These are phyloP conservation scores for Pythium folliculosum DNA, from an alignment of 352 stramenopile genomes.

Conservation along the genomic window DNA sequence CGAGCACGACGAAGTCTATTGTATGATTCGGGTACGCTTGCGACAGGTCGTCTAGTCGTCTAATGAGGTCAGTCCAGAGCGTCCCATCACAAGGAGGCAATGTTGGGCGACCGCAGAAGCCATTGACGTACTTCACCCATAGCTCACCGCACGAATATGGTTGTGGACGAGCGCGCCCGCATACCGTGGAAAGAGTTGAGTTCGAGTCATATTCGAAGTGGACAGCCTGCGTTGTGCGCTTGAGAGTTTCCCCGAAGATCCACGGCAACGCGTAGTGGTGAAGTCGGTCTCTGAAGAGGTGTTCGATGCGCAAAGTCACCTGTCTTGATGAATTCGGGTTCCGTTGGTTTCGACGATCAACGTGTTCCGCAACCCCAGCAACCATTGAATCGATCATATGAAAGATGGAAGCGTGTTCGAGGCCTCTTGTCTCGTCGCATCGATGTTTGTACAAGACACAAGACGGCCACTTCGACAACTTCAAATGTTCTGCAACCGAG, in stretches of 20 bases:
- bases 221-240: conserved; percentile 19
- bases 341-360: not conserved
- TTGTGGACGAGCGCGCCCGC: not conserved
- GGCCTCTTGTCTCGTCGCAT: conserved; percentile 6
- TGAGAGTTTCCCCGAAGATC: conserved; percentile 21
- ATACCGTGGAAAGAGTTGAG: not conserved
- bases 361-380: conserved; percentile 2
- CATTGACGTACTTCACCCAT: conserved; percentile 9
- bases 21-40: conserved; percentile 10
- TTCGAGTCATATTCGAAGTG: conserved; percentile 15
- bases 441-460: conserved; percentile 18
- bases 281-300: conserved; percentile 18
- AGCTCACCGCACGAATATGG: not conserved
- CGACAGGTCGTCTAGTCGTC: not conserved
- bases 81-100: not conserved
- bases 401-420: conserved; percentile 2
- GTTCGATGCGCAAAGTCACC: conserved; percentile 6
- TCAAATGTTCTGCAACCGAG: not conserved
- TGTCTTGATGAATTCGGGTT: not conserved
- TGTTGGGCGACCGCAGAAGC: not conserved
- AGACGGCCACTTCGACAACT: conserved; percentile 5
- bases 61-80: conserved; percentile 1
- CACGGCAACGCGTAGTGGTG: conserved; percentile 20
- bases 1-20: conserved; percentile 10
- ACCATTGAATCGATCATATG: conserved; percentile 5